A percentile compares a stretch with the other conserved stretches of the same genome.
phyloP scores from a whole-genome alignment of 257 asterid species.

The Jaltomata sinuosa region DNA sequence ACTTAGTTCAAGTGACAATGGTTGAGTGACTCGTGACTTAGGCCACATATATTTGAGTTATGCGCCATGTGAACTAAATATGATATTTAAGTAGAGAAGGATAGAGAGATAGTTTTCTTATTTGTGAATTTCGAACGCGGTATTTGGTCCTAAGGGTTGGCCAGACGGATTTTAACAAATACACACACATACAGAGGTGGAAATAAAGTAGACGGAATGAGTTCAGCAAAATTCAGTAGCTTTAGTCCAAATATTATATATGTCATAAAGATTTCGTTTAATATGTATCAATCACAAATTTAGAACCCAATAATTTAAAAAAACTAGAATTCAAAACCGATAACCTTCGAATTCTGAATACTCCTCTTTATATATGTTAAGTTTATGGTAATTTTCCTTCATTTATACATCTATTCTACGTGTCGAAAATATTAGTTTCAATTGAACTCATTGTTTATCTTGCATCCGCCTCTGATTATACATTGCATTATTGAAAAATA shows the following conservation, averaged over 20 bases:
- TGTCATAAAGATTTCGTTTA: no score
- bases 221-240: no score
- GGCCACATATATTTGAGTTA: not conserved
- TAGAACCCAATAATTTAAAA: no score
- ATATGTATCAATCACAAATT: no score
- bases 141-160: not conserved
- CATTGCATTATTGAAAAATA: slow-evolving; percentile 7
- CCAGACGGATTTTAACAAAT: not conserved
- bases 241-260: no score
- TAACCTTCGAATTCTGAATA: not conserved
- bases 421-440: not conserved
- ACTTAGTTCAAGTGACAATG: not conserved
- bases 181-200: not conserved
- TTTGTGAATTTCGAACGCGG: not conserved
- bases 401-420: not conserved
- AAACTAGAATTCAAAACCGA: no score
- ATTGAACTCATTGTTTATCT: not conserved
- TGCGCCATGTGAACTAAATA: not conserved
- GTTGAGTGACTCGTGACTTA: not conserved
- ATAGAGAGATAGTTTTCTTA: not conserved
- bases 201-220: no score
- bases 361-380: not conserved
- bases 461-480: not conserved
- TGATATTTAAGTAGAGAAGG: not conserved
- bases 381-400: not conserved